phyloP scores from a whole-genome alignment of 306 rosid genomes.

The Lupinus albus region DNA sequence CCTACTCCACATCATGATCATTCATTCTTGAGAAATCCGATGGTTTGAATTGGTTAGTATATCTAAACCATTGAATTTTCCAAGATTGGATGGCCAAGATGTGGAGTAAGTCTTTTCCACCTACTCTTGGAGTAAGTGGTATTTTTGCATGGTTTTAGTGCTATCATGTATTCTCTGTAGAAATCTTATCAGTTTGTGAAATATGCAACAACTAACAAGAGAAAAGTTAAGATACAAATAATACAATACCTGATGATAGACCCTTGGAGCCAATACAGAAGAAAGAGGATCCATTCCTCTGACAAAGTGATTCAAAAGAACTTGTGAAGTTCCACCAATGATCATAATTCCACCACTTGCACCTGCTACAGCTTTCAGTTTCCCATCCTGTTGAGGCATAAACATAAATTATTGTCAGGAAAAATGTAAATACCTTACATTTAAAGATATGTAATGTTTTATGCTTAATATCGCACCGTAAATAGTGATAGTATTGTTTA shows the following conservation, averaged over 20 bases:
- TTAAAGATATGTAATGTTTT: neutral
- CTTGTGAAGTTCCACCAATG: slow-evolving; percentile 68
- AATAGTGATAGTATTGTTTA: neutral
- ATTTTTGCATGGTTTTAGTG: neutral
- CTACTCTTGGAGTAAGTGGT: no score
- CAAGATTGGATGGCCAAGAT: no score
- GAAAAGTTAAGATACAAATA: slow-evolving; percentile 33
- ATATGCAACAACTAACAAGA: neutral
- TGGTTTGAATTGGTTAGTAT: no score
- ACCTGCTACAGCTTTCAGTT: slow-evolving; percentile 72
- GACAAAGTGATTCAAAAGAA: slow-evolving; percentile 78
- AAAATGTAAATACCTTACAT: slow-evolving; percentile 1
- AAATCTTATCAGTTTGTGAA: slow-evolving; percentile 1
- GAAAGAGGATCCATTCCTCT: slow-evolving; percentile 73
- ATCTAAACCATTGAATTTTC: no score
- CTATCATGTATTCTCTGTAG: neutral
- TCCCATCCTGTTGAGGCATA: slow-evolving; percentile 53
- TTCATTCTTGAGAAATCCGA: no score
- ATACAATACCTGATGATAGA: slow-evolving; percentile 71
- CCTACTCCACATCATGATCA: no score
- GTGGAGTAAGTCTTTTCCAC: no score
- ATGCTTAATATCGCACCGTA: neutral
- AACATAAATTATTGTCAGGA: slow-evolving; percentile 6
- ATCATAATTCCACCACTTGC: slow-evolving; percentile 80
- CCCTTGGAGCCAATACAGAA: slow-evolving; percentile 73